Evolutionary conservation across 805 yeast genomes (phyloP), one percentile per base, ranked within the genome.

Genomic region (Suhomyces faveliae): DNA sequence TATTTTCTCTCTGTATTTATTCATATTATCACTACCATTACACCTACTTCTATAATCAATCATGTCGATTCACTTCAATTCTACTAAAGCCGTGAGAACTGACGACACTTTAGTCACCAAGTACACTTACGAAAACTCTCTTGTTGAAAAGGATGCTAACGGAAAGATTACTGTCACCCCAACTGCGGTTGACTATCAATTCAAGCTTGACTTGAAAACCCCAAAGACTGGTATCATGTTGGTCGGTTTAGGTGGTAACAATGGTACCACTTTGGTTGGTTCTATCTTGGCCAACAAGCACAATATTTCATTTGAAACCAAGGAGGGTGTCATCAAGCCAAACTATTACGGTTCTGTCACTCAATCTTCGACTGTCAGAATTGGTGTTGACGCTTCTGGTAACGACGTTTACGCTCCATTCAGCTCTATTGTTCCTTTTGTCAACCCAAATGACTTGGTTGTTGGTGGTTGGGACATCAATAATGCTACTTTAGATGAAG

Each of bases 221-320:
- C 96, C 96, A 58, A 89, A 85, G 68, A 79, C 89, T 42, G 98
- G 98, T 59, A 75, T 91, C 53, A 70, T 91, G 82, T 77, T 92
- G 53, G 97, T 91, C 29, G 98, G 98, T 58, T 77, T 91, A 56
- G 97, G 97, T 59, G 98, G 98, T 70, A 91, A 91, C 77, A 91
- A 91, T 64, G 98, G 97, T 68, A 79, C 97, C 50, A 91, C 98
- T 11, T 77, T 92, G 55, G 81, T 90, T 46, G 90, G 92, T 40
- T 85, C 97, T 8, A 77, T 84, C 44, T 79, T 87, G 55, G 96
- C 97, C 51, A 91, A 91, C 76, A 89, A 85, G 61, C 78, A 87
- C 66, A 78, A 87, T 52, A 66, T 91, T 53, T 69, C 80, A 44
- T 91, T 91, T 74, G 83, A 87, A 63, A 89, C 87, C 59, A 90